These are phyloP conservation scores for Colletotrichum truncatum DNA, from an alignment of 2,329 filamentous ascomycete genomes.

Conservation along the genomic window DNA sequence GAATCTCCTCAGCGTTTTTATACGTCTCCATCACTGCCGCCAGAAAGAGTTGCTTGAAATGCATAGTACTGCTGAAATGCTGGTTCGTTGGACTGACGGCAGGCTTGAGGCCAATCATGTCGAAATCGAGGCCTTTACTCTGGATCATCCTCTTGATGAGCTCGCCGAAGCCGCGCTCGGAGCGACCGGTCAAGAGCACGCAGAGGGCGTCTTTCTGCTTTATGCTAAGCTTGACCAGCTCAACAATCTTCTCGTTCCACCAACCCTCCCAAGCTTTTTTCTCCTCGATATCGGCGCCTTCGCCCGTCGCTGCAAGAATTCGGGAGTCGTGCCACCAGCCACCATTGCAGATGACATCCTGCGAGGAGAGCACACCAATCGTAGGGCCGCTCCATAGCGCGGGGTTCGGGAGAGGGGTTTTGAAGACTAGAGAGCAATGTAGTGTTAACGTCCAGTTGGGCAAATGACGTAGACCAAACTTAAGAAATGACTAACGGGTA, in stretches of 20 bases:
- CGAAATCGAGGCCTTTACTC: slow-evolving; percentile 84
- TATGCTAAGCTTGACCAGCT: slow-evolving; percentile 83
- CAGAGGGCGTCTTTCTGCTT: slow-evolving; percentile 85
- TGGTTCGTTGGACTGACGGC: slow-evolving; percentile 82
- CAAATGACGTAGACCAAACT: neutral
- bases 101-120: slow-evolving; percentile 90
- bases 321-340: slow-evolving; percentile 97
- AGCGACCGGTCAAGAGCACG: slow-evolving; percentile 87
- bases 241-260: slow-evolving; percentile 94
- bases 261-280: slow-evolving; percentile 86
- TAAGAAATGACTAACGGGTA: slow-evolving; percentile 64
- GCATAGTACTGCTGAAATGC: slow-evolving; percentile 83
- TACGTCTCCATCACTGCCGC: slow-evolving; percentile 87
- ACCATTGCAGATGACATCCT: slow-evolving; percentile 81
- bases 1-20: slow-evolving; percentile 81
- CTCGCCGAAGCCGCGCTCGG: slow-evolving; percentile 79
- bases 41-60: slow-evolving; percentile 91
- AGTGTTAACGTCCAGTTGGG: slow-evolving; percentile 14
- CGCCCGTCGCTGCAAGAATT: slow-evolving; percentile 86
- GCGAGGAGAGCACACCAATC: slow-evolving; percentile 78
- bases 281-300: slow-evolving; percentile 85
- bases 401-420: slow-evolving; percentile 87
- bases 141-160: slow-evolving; percentile 83
- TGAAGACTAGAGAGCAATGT: slow-evolving; percentile 73
- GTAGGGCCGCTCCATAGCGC: slow-evolving; percentile 86